Conservation (phyloP, 2,329 filamentous ascomycete genomes). For the Colletotrichum destructivum region DNA sequence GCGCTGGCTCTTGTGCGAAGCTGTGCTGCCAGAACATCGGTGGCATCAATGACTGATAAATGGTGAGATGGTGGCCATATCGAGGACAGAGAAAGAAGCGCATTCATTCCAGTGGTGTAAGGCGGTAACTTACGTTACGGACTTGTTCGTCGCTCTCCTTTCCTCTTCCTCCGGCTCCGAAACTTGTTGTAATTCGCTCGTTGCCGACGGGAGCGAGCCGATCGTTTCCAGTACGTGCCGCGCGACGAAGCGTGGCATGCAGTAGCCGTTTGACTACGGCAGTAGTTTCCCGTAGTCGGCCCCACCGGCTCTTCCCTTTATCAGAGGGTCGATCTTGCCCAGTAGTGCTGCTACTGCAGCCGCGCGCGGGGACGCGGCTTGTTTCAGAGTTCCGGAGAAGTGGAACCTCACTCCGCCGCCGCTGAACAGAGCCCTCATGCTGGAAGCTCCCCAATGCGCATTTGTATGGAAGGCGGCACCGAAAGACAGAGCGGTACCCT, state of each 20-base stretch:
- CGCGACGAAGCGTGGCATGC: background rate
- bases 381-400: conserved; percentile 32
- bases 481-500: background rate
- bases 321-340: background rate
- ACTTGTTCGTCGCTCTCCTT: too few species aligned
- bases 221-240: conserved; percentile 1
- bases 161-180: too few species aligned
- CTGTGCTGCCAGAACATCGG: background rate
- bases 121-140: background rate
- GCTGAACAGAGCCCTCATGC: background rate
- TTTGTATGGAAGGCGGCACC: background rate
- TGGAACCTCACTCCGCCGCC: background rate
- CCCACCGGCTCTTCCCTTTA: conserved; percentile 4
- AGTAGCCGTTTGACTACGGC: conserved; percentile 16
- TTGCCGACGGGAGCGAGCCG: too few species aligned
- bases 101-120: background rate
- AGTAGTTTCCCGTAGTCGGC: background rate
- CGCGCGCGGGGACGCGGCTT: conserved; percentile 28
- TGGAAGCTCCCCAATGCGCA: background rate
- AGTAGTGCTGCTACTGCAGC: background rate
- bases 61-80: too few species aligned
- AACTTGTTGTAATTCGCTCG: too few species aligned
- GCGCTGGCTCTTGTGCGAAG: background rate
- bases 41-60: background rate
- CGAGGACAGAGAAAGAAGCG: background rate